Base-by-base conservation (phyloP, 2,329 filamentous ascomycete genomes). In the Aureobasidium sp. region DNA sequence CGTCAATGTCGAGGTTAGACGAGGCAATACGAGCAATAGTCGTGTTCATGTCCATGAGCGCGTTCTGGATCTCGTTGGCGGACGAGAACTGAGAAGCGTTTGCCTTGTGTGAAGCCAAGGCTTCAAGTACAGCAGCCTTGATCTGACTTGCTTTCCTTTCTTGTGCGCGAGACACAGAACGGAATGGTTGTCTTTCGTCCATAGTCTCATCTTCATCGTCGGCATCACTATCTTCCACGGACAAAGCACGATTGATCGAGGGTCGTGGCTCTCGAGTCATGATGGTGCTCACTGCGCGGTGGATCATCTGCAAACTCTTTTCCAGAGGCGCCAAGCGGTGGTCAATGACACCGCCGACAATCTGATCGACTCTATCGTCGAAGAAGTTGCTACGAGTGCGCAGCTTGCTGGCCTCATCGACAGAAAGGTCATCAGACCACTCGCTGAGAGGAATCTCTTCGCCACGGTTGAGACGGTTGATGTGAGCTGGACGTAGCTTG, bases 111-210 rank as follows among this genome's bases (percentile, higher is more conserved):
- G 77, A 72, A 56, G 78, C 75, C 36, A 96, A 76, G 5, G 87
- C 88, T 68, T 90, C 85, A 20, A 89, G 74, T 22, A 82, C 72
- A 37, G 78, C 77, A 11, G 71, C 70, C 66, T 78, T 77, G 66
- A 99, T 90, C 72, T 93, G 91, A 63, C 97, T 91, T 68, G 92
- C 75, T 68, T 85, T 90, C 68, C 87, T 87, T 70, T 96, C 91
- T 64, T 87, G 84, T 62, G 84, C 83, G 20, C 91, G 90, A 67
- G 92, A 97, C 67, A 87, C 81, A 6, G 89, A 88, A 57, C 90
- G 86, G 61, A 71, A 85, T 81, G 65, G 80, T 76, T 63, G 68
- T 45, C 79, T 76, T 42, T 83, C 89, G 25, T 96, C 91, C 67
- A 95, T 64, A 1, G 69, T 53, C 8, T 75, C 73, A 63, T 75